phyloP scores from a whole-genome alignment of 2,329 filamentous ascomycete genomes.

The Endoconidiophora laricicola region DNA sequence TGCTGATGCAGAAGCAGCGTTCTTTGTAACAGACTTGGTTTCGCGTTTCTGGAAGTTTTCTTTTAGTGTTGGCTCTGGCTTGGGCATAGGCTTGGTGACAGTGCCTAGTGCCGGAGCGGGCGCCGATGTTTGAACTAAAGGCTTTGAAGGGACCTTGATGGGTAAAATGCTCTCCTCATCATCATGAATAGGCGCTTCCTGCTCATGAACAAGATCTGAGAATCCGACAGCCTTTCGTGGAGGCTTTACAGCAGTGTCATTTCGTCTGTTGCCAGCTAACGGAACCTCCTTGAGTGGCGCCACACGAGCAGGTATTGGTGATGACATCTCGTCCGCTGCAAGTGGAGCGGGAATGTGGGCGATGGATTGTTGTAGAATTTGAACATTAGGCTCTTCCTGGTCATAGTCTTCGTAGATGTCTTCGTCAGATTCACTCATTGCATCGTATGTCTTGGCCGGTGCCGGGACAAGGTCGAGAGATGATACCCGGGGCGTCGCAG shows the following conservation, averaged over 20 bases:
- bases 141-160: slow-evolving; percentile 9
- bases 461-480: slow-evolving; percentile 9
- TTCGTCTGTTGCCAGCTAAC: slow-evolving; percentile 32
- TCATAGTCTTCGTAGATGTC: slow-evolving; percentile 25
- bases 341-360: slow-evolving; percentile 15
- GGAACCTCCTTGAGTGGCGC: slow-evolving; percentile 36
- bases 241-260: slow-evolving; percentile 15
- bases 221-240: slow-evolving; percentile 4
- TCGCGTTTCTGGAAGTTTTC: not conserved
- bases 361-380: slow-evolving; percentile 29
- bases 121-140: not conserved
- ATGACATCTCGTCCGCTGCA: slow-evolving; percentile 17
- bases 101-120: not conserved
- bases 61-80: not conserved
- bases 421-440: slow-evolving; percentile 19
- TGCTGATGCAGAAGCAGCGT: not conserved
- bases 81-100: not conserved
- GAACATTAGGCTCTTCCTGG: slow-evolving; percentile 28
- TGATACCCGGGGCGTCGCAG: slow-evolving; percentile 3
- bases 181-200: slow-evolving; percentile 1
- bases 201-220: slow-evolving; percentile 1
- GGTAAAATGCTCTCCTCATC: slow-evolving; percentile 9
- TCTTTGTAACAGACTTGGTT: not conserved
- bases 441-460: slow-evolving; percentile 16
- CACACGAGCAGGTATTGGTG: slow-evolving; percentile 28